Conservation (phyloP, 1,284 basidiomycete genomes). For the Grifola frondosa region DNA sequence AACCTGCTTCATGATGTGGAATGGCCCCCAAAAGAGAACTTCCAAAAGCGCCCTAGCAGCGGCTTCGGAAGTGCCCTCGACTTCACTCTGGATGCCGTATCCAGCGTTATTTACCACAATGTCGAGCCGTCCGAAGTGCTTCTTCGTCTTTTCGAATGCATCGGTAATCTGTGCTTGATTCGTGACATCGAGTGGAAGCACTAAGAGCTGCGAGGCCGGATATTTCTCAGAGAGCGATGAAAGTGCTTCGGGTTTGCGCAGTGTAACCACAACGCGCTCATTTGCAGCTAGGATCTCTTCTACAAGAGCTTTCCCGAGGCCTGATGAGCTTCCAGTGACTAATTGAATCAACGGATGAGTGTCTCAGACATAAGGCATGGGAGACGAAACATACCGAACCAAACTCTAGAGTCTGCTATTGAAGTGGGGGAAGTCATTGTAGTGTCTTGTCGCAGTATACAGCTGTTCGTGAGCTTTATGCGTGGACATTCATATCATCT, state of each 20-base stretch:
- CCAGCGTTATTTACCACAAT: slow-evolving; percentile 42
- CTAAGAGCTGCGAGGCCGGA: slow-evolving; percentile 13
- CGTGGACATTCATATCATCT: too few relatives aligned
- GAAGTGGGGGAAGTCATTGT: too few relatives aligned
- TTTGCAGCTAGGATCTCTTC: slow-evolving; percentile 31
- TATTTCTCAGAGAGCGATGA: slow-evolving; percentile 13
- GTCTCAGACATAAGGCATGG: too few relatives aligned
- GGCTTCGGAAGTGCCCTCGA: slow-evolving; percentile 34
- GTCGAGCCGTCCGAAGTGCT: slow-evolving; percentile 38
- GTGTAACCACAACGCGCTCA: slow-evolving; percentile 31
- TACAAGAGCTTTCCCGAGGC: slow-evolving; percentile 34
- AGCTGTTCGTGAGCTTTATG: too few relatives aligned
- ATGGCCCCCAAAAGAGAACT: slow-evolving; percentile 36
- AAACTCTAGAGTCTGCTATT: too few relatives aligned
- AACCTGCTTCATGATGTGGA: slow-evolving; percentile 27
- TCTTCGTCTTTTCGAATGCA: slow-evolving; percentile 31
- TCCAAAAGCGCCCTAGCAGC: slow-evolving; percentile 31
- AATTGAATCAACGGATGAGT: too few relatives aligned
- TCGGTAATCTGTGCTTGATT: slow-evolving; percentile 25
- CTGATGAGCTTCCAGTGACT: slow-evolving; percentile 39
- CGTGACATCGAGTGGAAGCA: slow-evolving; percentile 30
- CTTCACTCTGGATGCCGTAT: slow-evolving; percentile 31
- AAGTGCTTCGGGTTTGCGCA: slow-evolving; percentile 20
- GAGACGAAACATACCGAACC: too few relatives aligned
- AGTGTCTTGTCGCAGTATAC: too few relatives aligned